phyloP scores from a whole-genome alignment of 169 alveolate species.

The Amoebophrya sp. region DNA sequence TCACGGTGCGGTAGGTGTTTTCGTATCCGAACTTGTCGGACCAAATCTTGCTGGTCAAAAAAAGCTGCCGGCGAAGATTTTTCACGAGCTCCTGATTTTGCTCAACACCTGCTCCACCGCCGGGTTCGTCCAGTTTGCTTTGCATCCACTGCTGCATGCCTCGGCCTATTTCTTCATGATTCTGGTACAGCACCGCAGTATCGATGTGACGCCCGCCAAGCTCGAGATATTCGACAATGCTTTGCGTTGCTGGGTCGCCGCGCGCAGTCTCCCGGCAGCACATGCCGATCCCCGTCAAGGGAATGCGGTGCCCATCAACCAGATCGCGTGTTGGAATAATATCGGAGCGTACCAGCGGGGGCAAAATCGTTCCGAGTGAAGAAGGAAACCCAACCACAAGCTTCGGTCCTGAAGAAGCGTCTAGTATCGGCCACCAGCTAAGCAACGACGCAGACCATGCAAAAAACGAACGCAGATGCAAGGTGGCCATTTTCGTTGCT shows the following conservation, averaged over 20 bases:
- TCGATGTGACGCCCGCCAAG: background rate
- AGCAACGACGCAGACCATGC: no score
- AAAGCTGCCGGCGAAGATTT: background rate
- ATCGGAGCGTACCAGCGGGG: no score
- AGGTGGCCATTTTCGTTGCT: no score
- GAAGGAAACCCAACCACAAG: no score
- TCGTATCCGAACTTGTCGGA: background rate
- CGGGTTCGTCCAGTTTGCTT: background rate
- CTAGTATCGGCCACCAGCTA: no score
- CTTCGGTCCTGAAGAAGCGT: no score
- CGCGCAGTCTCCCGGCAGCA: background rate
- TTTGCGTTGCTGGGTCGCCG: background rate
- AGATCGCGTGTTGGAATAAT: background rate
- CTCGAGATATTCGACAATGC: background rate
- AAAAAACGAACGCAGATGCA: no score
- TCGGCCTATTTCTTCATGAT: background rate
- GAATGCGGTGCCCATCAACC: background rate
- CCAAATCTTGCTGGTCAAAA: background rate
- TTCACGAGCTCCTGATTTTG: no score
- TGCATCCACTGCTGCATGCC: background rate
- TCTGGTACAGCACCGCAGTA: background rate
- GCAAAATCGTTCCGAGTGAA: no score
- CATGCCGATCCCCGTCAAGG: background rate
- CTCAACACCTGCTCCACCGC: no score
- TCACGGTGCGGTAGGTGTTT: background rate